Percentiles rank a stretch among this genome's conserved stretches.
Conservation (phyloP, 495 filamentous ascomycete species). For the Cairneyella variabilis region DNA sequence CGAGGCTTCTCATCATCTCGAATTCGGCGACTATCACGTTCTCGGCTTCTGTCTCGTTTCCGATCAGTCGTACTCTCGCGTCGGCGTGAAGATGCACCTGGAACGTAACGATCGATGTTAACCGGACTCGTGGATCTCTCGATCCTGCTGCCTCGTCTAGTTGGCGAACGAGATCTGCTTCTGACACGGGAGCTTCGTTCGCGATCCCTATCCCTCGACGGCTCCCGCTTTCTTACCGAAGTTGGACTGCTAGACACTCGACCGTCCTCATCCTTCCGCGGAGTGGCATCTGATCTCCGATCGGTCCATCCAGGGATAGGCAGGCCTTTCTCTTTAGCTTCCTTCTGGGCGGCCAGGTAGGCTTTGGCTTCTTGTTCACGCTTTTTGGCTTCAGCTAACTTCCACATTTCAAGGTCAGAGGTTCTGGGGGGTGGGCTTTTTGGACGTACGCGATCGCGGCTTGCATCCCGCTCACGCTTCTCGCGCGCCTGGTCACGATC, state of each 20-base stretch:
- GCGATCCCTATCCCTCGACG: slow-evolving; percentile 16
- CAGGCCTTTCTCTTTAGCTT: slow-evolving; percentile 46
- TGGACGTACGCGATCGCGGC: slow-evolving; percentile 27
- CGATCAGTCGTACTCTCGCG: slow-evolving; percentile 11
- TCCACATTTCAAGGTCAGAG: slow-evolving; percentile 37
- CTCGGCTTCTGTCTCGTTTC: slow-evolving; percentile 25
- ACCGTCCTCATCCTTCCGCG: slow-evolving; percentile 5
- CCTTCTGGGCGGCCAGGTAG: slow-evolving; percentile 49
- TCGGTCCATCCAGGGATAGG: slow-evolving; percentile 33
- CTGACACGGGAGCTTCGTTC: slow-evolving; percentile 12
- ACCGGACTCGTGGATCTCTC: slow-evolving; percentile 39
- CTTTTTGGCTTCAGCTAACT: slow-evolving; percentile 49
- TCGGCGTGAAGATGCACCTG: slow-evolving; percentile 23
- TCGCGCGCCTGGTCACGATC: slow-evolving; percentile 2
- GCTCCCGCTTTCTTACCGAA: slow-evolving; percentile 16
- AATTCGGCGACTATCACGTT: not conserved
- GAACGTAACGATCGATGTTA: slow-evolving; percentile 55
- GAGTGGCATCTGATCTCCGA: slow-evolving; percentile 2
- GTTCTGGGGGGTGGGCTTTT: slow-evolving; percentile 17
- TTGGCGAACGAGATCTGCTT: slow-evolving; percentile 23
- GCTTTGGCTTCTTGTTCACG: slow-evolving; percentile 56
- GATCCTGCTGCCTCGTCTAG: slow-evolving; percentile 32
- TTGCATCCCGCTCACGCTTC: slow-evolving; percentile 12
- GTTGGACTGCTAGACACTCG: slow-evolving; percentile 14
- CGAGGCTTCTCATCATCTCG: slow-evolving; percentile 14